These are phyloP conservation scores for Filobasidium uniguttulatum DNA, from an alignment of 1,284 basidiomycete genomes.

Conservation along the genomic window DNA sequence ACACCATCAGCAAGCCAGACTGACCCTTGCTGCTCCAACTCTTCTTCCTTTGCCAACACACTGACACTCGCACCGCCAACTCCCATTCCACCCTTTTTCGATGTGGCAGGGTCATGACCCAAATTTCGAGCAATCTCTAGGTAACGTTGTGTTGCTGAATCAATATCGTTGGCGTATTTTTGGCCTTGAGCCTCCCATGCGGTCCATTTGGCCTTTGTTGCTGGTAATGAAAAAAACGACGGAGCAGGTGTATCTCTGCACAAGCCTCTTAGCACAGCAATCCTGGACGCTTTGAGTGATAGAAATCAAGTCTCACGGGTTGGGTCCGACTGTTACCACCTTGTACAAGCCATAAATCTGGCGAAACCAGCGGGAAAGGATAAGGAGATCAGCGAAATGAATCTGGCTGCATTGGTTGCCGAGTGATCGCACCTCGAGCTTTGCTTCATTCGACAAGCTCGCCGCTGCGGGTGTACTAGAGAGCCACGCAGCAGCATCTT, in stretches of 20 bases:
- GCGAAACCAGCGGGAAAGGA: not conserved
- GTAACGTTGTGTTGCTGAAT: conserved; percentile 5
- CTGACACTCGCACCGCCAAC: not conserved
- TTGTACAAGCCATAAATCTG: conserved; percentile 15
- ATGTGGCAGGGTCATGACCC: conserved; percentile 3
- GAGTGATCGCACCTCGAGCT: conserved; percentile 5
- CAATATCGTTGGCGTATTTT: conserved; percentile 1
- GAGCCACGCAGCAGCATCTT: conserved; percentile 11
- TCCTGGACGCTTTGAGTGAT: too few species aligned
- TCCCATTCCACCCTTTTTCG: not conserved
- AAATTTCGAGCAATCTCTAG: conserved; percentile 10
- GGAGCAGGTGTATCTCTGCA: conserved; percentile 8
- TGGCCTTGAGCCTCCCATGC: conserved; percentile 11
- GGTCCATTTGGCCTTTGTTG: conserved; percentile 12
- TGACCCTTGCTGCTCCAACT: not conserved
- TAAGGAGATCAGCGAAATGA: not conserved
- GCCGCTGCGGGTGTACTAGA: conserved; percentile 10
- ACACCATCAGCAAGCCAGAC: too few species aligned
- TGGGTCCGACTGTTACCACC: conserved; percentile 8
- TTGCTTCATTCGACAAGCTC: conserved; percentile 7
- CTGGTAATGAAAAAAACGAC: conserved; percentile 11
- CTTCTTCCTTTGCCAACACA: not conserved
- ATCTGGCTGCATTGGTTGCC: not conserved
- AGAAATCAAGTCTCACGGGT: conserved; percentile 9
- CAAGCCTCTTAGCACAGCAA: too few species aligned